Conservation (phyloP, 2,329 filamentous ascomycete species). For the Diaporthe citriasiana region DNA sequence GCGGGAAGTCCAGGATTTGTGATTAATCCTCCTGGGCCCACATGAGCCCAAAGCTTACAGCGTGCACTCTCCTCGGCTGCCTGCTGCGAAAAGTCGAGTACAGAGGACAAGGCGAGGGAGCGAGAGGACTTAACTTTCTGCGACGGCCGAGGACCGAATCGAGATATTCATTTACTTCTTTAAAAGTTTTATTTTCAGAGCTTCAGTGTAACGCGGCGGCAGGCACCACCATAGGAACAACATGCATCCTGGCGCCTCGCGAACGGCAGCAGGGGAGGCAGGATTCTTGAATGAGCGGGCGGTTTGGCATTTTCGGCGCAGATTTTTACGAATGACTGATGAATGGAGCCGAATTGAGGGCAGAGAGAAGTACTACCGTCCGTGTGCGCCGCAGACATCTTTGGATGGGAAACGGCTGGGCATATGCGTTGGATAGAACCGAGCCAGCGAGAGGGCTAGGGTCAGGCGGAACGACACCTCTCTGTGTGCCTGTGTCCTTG, state of each 20-base stretch:
- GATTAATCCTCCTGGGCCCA: neutral
- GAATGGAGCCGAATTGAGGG: neutral
- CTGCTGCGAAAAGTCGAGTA: neutral
- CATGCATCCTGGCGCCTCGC: slow-evolving; percentile 19
- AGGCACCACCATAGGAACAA: slow-evolving; percentile 14
- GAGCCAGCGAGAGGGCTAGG: neutral
- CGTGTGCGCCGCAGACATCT: neutral
- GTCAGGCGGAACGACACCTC: neutral
- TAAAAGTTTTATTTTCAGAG: slow-evolving; percentile 21
- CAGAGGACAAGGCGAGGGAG: neutral
- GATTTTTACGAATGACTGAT: slow-evolving; percentile 27
- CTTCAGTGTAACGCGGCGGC: slow-evolving; percentile 16
- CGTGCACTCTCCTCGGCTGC: neutral
- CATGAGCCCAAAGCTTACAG: neutral
- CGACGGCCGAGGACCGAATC: slow-evolving; percentile 18
- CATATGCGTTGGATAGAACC: neutral
- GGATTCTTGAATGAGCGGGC: slow-evolving; percentile 8
- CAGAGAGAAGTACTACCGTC: too few species aligned
- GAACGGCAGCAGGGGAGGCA: neutral
- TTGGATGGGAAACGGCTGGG: neutral
- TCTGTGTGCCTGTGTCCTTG: neutral
- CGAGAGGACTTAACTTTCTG: slow-evolving; percentile 9
- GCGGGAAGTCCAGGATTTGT: neutral
- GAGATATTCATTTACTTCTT: slow-evolving; percentile 33
- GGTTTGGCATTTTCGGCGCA: slow-evolving; percentile 32